A percentile compares a stretch with the other conserved stretches of the same genome.
Conservation (phyloP, 495 filamentous ascomycete species). For the Alectoria sarmentosa region DNA sequence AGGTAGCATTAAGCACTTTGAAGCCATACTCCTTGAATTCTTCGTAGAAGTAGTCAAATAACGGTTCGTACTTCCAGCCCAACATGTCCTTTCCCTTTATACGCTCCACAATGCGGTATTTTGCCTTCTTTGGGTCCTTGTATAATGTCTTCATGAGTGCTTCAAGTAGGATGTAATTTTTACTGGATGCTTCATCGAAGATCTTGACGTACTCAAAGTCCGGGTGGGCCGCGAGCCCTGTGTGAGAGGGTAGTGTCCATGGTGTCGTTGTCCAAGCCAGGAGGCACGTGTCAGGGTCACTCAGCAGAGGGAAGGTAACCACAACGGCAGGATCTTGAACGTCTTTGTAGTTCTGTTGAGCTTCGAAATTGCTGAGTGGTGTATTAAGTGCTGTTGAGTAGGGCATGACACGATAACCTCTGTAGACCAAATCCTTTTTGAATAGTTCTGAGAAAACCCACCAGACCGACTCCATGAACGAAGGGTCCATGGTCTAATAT, state of each 20-base stretch:
- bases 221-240: conserved; percentile 72
- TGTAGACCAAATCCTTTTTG: conserved; percentile 83
- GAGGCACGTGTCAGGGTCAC: conserved; percentile 65
- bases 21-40: conserved; percentile 87
- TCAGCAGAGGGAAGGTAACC: conserved; percentile 74
- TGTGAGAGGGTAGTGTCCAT: conserved; percentile 89
- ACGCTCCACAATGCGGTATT: conserved; percentile 79
- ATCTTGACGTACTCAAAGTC: conserved; percentile 95
- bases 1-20: conserved; percentile 75
- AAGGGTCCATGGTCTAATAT: conserved; percentile 74
- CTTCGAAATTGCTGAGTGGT: conserved; percentile 87
- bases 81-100: conserved; percentile 82
- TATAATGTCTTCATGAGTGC: conserved; percentile 79
- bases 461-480: conserved; percentile 96
- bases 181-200: conserved; percentile 69
- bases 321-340: conserved; percentile 89
- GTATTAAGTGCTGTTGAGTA: conserved; percentile 90
- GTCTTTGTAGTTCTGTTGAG: conserved; percentile 92
- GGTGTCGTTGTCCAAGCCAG: conserved; percentile 95
- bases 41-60: conserved; percentile 91
- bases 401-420: conserved; percentile 86
- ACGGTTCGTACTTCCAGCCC: conserved; percentile 86
- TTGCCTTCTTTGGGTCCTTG: conserved; percentile 96
- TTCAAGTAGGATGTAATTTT: conserved; percentile 84
- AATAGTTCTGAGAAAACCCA: conserved; percentile 94